Evolutionary conservation across 495 filamentous ascomycete genomes (phyloP).

Genomic region (Penicillium ochrochloron): DNA sequence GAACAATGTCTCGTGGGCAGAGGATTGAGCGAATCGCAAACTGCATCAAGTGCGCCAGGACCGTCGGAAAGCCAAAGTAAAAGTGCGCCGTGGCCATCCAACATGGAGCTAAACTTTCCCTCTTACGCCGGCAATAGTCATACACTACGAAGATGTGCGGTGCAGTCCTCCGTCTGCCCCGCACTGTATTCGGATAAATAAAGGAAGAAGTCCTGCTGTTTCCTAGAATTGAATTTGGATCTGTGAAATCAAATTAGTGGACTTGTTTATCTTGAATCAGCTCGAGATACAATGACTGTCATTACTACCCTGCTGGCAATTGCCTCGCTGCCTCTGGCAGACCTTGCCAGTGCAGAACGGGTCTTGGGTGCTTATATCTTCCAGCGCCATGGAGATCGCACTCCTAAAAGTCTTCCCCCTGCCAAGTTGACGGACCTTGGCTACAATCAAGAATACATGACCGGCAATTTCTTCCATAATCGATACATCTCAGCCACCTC

Average conservation of each 20-base stretch:
- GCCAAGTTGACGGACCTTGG: constrained; percentile 56
- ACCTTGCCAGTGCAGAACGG: constrained; percentile 17
- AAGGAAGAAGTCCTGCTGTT: not conserved
- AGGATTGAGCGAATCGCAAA: not conserved
- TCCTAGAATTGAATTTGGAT: not conserved
- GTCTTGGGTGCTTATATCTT: constrained; percentile 23
- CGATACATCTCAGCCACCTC: constrained; percentile 57
- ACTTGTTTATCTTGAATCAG: not conserved
- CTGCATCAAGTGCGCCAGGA: not conserved
- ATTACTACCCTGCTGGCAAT: not conserved
- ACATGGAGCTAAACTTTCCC: not conserved
- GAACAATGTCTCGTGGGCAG: not conserved
- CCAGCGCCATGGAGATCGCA: constrained; percentile 28
- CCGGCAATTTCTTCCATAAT: constrained; percentile 61
- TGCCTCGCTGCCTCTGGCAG: constrained; percentile 10
- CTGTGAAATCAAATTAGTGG: not conserved
- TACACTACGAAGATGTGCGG: not conserved
- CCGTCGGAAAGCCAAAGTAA: constrained; percentile 12
- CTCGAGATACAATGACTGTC: not conserved
- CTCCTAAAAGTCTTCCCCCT: constrained; percentile 18
- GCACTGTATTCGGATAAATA: not conserved
- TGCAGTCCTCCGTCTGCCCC: not conserved
- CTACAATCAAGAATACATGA: constrained; percentile 57
- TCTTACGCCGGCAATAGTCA: constrained; percentile 11
- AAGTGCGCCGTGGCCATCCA: not conserved